Conservation (phyloP, 805 yeast genomes). For the Yamadazyma nakazawae region DNA sequence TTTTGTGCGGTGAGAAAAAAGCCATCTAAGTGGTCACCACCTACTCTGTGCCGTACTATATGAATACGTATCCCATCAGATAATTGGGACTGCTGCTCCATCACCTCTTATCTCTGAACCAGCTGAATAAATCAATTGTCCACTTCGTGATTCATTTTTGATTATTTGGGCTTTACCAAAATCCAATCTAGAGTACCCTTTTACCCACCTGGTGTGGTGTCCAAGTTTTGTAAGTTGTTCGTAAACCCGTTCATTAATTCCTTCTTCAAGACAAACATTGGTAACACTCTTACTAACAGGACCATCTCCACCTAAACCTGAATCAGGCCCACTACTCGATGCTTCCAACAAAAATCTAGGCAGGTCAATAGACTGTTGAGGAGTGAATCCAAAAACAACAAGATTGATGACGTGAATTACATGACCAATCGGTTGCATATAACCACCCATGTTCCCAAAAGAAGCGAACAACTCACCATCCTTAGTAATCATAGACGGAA, state of each 20-base stretch:
- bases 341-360: slow-evolving; percentile 69
- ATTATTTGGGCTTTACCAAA: slow-evolving; percentile 79
- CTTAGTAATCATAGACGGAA: slow-evolving; percentile 72
- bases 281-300: slow-evolving; percentile 62
- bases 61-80: no score
- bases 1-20: no score
- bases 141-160: slow-evolving; percentile 41
- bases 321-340: slow-evolving; percentile 33
- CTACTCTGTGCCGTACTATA: no score
- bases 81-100: slow-evolving; percentile 63
- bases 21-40: no score
- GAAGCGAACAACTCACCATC: slow-evolving; percentile 55
- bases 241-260: slow-evolving; percentile 47
- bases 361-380: slow-evolving; percentile 73
- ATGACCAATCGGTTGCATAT: slow-evolving; percentile 84
- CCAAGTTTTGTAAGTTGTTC: slow-evolving; percentile 50
- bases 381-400: slow-evolving; percentile 57
- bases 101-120: slow-evolving; percentile 87
- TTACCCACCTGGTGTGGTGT: slow-evolving; percentile 47
- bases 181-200: slow-evolving; percentile 40
- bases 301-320: slow-evolving; percentile 60
- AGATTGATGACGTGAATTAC: slow-evolving; percentile 72
- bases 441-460: slow-evolving; percentile 86
- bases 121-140: slow-evolving; percentile 52
- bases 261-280: slow-evolving; percentile 62